Evolutionary conservation across 2,329 filamentous ascomycete genomes (phyloP).

Genomic region (Ustulina deusta): DNA sequence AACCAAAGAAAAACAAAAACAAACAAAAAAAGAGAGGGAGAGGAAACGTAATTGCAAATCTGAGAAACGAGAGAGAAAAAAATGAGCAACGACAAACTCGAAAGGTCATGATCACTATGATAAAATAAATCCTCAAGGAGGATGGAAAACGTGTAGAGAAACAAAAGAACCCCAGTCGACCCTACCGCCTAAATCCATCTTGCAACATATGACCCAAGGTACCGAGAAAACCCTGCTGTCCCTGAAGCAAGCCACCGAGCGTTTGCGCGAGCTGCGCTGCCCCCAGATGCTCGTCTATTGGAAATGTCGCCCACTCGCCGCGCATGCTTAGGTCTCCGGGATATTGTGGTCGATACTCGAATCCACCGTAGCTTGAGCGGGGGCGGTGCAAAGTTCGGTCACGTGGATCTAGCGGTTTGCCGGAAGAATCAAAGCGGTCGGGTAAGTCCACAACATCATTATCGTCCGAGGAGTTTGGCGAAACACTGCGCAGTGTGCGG

Average conservation of each 20-base stretch:
- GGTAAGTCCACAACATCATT: conserved; percentile 49
- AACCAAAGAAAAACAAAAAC: too few relatives aligned
- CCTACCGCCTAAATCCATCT: conserved; percentile 18
- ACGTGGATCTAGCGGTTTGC: conserved; percentile 42
- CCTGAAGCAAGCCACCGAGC: conserved; percentile 32
- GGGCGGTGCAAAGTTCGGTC: conserved; percentile 19
- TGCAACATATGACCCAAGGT: conserved; percentile 34
- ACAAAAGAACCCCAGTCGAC: not conserved
- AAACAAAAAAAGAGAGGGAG: not conserved
- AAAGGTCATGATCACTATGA: not conserved
- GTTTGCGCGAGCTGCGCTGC: conserved; percentile 25
- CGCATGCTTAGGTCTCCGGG: conserved; percentile 28
- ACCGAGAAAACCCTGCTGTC: conserved; percentile 34
- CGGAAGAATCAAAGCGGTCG: conserved; percentile 49
- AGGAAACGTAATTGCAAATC: not conserved
- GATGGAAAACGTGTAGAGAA: not conserved
- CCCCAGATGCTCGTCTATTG: conserved; percentile 13
- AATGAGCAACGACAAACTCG: not conserved
- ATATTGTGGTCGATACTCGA: conserved; percentile 37
- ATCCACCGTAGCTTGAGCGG: conserved; percentile 30
- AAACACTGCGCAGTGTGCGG: conserved; percentile 31
- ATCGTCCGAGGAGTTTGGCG: conserved; percentile 37
- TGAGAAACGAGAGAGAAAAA: not conserved
- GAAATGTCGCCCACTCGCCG: conserved; percentile 33
- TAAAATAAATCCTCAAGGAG: not conserved